Evolutionary conservation across 495 filamentous ascomycete species (phyloP), one percentile per base, ranked within the genome.

Genomic region (Hypoxylon subgilvum): DNA sequence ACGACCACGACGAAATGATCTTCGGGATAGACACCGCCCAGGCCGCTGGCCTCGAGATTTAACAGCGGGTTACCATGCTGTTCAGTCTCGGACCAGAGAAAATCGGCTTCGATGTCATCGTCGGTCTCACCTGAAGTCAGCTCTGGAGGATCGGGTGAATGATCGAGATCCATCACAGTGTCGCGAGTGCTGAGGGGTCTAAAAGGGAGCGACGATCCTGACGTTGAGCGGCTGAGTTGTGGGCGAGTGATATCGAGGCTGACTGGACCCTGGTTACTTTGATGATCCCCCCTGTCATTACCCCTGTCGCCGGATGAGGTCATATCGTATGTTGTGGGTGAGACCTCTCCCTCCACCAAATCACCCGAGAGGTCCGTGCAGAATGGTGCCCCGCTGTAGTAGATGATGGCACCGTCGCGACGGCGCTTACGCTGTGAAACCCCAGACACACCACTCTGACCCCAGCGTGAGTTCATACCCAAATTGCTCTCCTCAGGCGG

Each of bases 311-410:
- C 72, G 16, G 59, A 69, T 42, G 72, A 77, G 13, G 68, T 71
- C 66, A 75, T 74, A 44, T 66, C 67, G 63, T 71, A 74, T 1
- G 65, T 74, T 48, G 55, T 66, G 38, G 68, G 68, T 3, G 70
- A 80, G 25, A 65, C 57, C 51, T 67, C 75, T 46, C 65, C 69
- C 36, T 74, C 71, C 1, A 61, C 57, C 52, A 63, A 54, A 63
- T 89, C 85, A n/a, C 84, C 81, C 39, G 83, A 88, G 3, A 92
- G 77, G 73, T 93, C 89, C 9, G 85, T 90, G 69, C 83, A 91
- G 67, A 92, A 93, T 1, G 77, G 79, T 4, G 86, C 84, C 18
- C 84, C 82, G 48, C 86, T 88, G 70, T 92, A 93, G 67, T 88
- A 93, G 40, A 91, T 88, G 61, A 92, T 90, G 14, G 89, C 86